These are phyloP conservation scores for Agaricus sinodeliciosus DNA, from an alignment of 768 basidiomycete genomes.

Conservation along the genomic window DNA sequence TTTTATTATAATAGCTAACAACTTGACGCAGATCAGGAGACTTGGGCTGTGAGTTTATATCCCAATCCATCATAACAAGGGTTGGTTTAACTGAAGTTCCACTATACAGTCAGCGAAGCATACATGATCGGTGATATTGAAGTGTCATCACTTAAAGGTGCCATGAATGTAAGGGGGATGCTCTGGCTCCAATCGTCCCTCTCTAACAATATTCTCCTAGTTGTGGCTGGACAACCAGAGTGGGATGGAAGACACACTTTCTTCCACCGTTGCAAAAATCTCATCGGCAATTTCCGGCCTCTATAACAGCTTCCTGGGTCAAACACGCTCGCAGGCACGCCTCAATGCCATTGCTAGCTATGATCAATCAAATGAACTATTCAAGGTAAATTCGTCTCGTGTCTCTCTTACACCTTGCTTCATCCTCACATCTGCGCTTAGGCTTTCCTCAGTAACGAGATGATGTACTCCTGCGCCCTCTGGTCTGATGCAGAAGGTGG, in stretches of 20 bases:
- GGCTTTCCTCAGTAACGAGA: slow-evolving; percentile 80
- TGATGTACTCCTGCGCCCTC: slow-evolving; percentile 93
- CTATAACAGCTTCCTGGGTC: slow-evolving; percentile 68
- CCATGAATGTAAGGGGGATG: slow-evolving; percentile 52
- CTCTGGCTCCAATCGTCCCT: slow-evolving; percentile 1
- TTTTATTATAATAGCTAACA: slow-evolving; percentile 12
- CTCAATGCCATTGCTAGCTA: slow-evolving; percentile 83
- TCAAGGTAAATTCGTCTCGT: slow-evolving; percentile 42
- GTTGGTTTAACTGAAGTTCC: slow-evolving; percentile 9
- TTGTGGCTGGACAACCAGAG: slow-evolving; percentile 63
- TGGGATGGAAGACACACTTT: slow-evolving; percentile 50
- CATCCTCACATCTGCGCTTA: slow-evolving; percentile 19
- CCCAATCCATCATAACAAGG: not conserved
- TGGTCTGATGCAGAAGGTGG: slow-evolving; percentile 81
- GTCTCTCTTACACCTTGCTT: slow-evolving; percentile 3
- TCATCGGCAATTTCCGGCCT: slow-evolving; percentile 55
- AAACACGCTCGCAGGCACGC: slow-evolving; percentile 67
- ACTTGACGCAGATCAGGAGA: slow-evolving; percentile 43
- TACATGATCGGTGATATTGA: slow-evolving; percentile 69
- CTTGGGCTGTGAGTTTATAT: slow-evolving; percentile 49
- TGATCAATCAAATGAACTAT: slow-evolving; percentile 87
- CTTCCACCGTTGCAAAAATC: slow-evolving; percentile 48
- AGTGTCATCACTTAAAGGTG: slow-evolving; percentile 49
- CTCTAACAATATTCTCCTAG: slow-evolving; percentile 24
- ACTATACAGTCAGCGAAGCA: slow-evolving; percentile 56